phyloP scores from a whole-genome alignment of 1,284 basidiomycete genomes.

The Rhodotorula glutinis region DNA sequence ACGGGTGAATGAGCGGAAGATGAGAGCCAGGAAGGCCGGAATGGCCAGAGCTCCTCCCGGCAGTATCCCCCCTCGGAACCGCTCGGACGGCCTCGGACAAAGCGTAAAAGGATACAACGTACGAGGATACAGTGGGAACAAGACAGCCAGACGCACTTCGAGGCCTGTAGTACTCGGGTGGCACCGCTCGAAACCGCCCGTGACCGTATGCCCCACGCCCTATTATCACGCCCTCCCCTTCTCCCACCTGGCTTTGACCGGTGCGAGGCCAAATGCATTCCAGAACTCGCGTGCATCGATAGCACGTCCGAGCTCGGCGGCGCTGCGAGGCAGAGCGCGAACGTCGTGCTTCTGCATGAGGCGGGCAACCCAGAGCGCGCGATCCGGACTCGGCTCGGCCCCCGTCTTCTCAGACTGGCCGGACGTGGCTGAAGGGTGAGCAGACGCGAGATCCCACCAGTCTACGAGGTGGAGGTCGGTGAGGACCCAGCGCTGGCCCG shows the following conservation, averaged over 20 bases:
- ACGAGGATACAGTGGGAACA: too few relatives aligned
- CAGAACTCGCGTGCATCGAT: slow-evolving; percentile 64
- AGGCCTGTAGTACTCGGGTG: too few relatives aligned
- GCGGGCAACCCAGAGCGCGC: slow-evolving; percentile 57
- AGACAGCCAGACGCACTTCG: too few relatives aligned
- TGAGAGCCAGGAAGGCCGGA: background rate
- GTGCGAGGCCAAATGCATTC: slow-evolving; percentile 47
- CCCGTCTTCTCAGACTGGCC: too few relatives aligned
- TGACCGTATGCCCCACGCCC: too few relatives aligned
- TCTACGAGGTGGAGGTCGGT: slow-evolving; percentile 61
- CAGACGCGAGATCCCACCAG: slow-evolving; percentile 64
- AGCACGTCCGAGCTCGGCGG: slow-evolving; percentile 55
- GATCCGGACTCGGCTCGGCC: slow-evolving; percentile 23
- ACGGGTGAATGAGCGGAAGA: background rate
- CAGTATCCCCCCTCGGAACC: too few relatives aligned
- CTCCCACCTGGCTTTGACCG: slow-evolving; percentile 39
- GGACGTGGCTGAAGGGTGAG: background rate
- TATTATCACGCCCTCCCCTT: slow-evolving; percentile 7
- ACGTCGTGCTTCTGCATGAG: slow-evolving; percentile 58
- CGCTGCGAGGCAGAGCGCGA: slow-evolving; percentile 56
- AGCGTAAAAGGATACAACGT: too few relatives aligned
- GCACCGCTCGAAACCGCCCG: too few relatives aligned
- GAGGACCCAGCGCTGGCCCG: slow-evolving; percentile 46
- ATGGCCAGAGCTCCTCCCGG: too few relatives aligned
- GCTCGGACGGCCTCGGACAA: too few relatives aligned